phyloP scores from a whole-genome alignment of 1,139 yeast genomes.

The Suhomyces choctaworum region DNA sequence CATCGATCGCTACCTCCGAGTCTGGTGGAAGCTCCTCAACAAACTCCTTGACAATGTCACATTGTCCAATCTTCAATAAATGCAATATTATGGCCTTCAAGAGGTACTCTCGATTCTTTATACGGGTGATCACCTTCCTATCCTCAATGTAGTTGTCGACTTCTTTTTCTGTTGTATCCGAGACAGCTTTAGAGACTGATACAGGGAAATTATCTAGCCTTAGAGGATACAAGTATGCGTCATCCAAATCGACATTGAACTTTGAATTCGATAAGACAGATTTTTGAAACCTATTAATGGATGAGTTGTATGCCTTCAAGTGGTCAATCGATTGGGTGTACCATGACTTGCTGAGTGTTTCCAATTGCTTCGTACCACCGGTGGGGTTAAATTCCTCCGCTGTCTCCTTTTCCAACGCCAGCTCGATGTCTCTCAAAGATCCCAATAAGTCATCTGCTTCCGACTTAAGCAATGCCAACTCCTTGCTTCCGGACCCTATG shows the following conservation, averaged over 20 bases:
- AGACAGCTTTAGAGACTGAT: constrained; percentile 6
- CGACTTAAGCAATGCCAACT: constrained; percentile 22
- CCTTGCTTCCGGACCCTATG: constrained; percentile 25
- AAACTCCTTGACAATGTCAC: constrained; percentile 37
- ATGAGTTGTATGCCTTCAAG: constrained; percentile 41
- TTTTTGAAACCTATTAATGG: constrained; percentile 39
- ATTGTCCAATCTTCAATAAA: constrained; percentile 44
- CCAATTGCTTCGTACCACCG: constrained; percentile 10
- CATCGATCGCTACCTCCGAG: constrained; percentile 24
- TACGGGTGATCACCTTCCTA: not conserved
- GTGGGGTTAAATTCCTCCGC: constrained; percentile 11
- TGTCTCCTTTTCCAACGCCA: constrained; percentile 23
- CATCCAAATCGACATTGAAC: constrained; percentile 39
- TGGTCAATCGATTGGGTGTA: constrained; percentile 36
- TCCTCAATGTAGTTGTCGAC: constrained; percentile 1
- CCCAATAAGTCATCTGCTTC: constrained; percentile 29
- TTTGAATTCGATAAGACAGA: constrained; percentile 33
- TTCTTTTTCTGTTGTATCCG: not conserved
- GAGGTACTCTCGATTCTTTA: constrained; percentile 37
- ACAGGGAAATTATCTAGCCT: constrained; percentile 34
- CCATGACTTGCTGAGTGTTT: constrained; percentile 28
- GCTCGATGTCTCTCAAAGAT: constrained; percentile 31
- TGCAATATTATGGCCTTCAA: constrained; percentile 44
- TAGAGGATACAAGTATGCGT: constrained; percentile 46
- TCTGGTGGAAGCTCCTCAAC: constrained; percentile 25